Evolutionary conservation across 2,329 filamentous ascomycete species (phyloP), one percentile per base, ranked within the genome.

Genomic region (Gnomoniopsis smithogilvyi): DNA sequence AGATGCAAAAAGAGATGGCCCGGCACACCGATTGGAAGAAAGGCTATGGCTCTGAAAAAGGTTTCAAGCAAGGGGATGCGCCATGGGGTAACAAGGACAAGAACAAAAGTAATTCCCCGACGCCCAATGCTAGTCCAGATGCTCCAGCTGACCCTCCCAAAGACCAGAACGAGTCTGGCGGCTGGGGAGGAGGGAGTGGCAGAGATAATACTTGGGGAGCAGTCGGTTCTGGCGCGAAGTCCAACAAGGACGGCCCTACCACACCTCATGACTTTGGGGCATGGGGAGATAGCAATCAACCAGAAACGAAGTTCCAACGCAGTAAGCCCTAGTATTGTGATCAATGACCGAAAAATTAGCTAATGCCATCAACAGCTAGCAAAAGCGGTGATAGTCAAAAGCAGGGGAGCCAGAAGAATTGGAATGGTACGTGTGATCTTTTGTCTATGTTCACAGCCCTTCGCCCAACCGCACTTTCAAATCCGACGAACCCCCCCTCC

Each of bases 381-480:
- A 50, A 56, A 34, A 59, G 34, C 11, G 54, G 45, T 33, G 56
- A 43, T 24, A 54, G 52, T 43, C 24, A 55, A 34, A 38, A 46
- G 14, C n/a, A 19, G 21, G 51, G 56, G 3, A 59, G 56, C 51
- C 51, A 52, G 14, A 59, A 56, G 19, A 36, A 24, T n/a, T 48
- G 34, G 4, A 51, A 43, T 21, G 53, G 59, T 61, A 52, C 56
- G 56, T 43, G 17, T 45, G 8, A 19, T 48, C 19, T 47, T 15
- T 41, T 54, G 43, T n/a, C 7, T 48, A 7, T 30, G 21, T 6
- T 22, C 26, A 15, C 19, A 22, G 8, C 3, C 22, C 38, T 6
- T 14, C 21, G 30, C 19, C 14, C 21, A 21, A 12, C 8, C 30
- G 7, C 30, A 26, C 36, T 0, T 1, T 36, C 10, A 12, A 30